phyloP scores from a whole-genome alignment of 2,329 filamentous ascomycete species.

The Tolypocladium ovalisporum region DNA sequence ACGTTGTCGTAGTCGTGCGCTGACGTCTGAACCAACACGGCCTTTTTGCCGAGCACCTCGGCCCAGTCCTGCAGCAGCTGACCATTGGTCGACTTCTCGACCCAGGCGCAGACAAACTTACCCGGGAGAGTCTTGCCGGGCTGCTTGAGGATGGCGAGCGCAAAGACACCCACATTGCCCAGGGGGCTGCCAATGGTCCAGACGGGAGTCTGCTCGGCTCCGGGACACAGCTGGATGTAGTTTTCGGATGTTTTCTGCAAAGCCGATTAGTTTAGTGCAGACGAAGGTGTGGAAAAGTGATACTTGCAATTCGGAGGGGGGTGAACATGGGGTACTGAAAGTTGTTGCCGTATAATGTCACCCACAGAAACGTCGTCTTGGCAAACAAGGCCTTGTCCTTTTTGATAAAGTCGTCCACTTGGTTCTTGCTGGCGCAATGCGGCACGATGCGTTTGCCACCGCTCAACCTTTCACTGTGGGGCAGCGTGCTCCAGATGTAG shows the following conservation, averaged over 20 bases:
- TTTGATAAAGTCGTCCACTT: neutral
- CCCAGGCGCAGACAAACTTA: neutral
- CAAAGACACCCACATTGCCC: neutral
- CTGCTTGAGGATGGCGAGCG: neutral
- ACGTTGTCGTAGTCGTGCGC: neutral
- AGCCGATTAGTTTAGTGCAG: neutral
- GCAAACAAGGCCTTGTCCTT: neutral
- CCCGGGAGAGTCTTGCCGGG: neutral
- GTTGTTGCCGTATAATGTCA: neutral
- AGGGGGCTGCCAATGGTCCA: neutral
- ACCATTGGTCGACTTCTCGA: neutral
- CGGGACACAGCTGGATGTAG: neutral
- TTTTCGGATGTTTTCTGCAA: neutral
- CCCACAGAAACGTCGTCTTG: neutral
- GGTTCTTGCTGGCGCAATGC: neutral
- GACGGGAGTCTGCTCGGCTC: neutral
- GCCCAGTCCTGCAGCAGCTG: neutral
- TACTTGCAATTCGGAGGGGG: neutral
- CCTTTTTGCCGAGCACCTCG: neutral
- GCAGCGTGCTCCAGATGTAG: neutral
- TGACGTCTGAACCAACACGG: neutral
- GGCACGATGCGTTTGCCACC: neutral
- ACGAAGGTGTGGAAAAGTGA: too few species aligned
- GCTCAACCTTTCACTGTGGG: neutral
- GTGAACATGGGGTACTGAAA: neutral